Conservation (phyloP, 106 monocot genomes). For the Phalaenopsis aphrodite region DNA sequence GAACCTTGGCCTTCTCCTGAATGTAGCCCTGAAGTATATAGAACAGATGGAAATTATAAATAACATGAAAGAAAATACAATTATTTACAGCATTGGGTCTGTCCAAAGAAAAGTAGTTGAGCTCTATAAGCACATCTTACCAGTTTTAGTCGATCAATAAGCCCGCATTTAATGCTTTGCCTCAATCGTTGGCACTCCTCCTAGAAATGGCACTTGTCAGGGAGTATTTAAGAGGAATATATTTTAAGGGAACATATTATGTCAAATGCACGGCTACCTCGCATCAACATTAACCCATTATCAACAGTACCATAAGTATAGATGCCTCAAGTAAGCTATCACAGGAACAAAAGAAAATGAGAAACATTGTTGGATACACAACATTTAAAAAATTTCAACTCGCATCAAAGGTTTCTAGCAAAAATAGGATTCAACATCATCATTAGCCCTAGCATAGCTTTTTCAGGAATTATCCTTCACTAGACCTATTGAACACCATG, state of each 20-base stretch:
- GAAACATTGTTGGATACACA: too few species aligned
- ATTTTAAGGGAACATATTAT: not conserved
- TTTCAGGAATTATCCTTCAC: not conserved
- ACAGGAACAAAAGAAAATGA: not conserved
- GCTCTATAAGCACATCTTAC: constrained; percentile 28
- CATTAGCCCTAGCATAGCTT: not conserved
- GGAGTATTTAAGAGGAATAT: not conserved
- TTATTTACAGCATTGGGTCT: not conserved
- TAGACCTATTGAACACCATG: not conserved
- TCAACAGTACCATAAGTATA: not conserved
- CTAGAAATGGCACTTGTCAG: constrained; percentile 28
- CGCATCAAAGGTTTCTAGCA: too few species aligned
- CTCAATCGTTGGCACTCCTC: constrained; percentile 89
- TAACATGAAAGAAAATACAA: not conserved
- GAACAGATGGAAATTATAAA: constrained; percentile 4
- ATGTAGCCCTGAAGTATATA: constrained; percentile 49
- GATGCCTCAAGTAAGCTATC: not conserved
- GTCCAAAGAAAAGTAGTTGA: not conserved
- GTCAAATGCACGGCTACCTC: not conserved
- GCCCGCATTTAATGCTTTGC: constrained; percentile 89
- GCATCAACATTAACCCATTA: not conserved
- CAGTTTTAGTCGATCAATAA: constrained; percentile 68
- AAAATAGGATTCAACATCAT: not conserved
- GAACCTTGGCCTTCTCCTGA: constrained; percentile 66
- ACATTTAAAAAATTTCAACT: too few species aligned